Conservation (phyloP, 1,139 yeast species). For the Petasospora rhodanensis region DNA sequence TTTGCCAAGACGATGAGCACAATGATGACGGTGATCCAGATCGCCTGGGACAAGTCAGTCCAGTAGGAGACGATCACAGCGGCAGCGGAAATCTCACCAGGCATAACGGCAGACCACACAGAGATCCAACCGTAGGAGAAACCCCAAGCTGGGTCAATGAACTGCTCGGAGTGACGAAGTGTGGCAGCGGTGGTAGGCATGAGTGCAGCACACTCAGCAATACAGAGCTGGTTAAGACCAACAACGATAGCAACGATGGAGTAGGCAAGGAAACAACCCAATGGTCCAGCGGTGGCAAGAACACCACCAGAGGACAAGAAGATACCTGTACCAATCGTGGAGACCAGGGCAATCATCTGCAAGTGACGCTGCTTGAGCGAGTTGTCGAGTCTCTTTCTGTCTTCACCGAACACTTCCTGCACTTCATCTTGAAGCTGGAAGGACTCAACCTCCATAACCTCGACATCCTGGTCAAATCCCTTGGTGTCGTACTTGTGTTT, state of each 20-base stretch:
- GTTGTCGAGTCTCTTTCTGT: conserved; percentile 25
- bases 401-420: conserved; percentile 28
- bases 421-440: conserved; percentile 8
- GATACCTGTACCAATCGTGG: conserved; percentile 52
- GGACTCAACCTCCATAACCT: conserved; percentile 10
- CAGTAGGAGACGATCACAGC: conserved; percentile 56
- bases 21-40: conserved; percentile 47
- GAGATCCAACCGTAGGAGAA: conserved; percentile 77
- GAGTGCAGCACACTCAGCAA: conserved; percentile 31
- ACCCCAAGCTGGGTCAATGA: conserved; percentile 65
- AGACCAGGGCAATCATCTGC: conserved; percentile 33
- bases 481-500: conserved; percentile 3
- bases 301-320: conserved; percentile 52
- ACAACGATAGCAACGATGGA: conserved; percentile 46
- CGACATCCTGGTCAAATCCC: conserved; percentile 9
- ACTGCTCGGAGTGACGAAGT: conserved; percentile 31
- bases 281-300: conserved; percentile 52
- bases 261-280: conserved; percentile 45
- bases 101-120: conserved; percentile 48
- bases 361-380: conserved; percentile 31
- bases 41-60: conserved; percentile 42
- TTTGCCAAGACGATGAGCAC: conserved; percentile 37
- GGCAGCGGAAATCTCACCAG: conserved; percentile 76
- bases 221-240: conserved; percentile 26
- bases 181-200: conserved; percentile 32